These are phyloP conservation scores for Tetracladium setigerum DNA, from an alignment of 495 filamentous ascomycete species.

Conservation along the genomic window DNA sequence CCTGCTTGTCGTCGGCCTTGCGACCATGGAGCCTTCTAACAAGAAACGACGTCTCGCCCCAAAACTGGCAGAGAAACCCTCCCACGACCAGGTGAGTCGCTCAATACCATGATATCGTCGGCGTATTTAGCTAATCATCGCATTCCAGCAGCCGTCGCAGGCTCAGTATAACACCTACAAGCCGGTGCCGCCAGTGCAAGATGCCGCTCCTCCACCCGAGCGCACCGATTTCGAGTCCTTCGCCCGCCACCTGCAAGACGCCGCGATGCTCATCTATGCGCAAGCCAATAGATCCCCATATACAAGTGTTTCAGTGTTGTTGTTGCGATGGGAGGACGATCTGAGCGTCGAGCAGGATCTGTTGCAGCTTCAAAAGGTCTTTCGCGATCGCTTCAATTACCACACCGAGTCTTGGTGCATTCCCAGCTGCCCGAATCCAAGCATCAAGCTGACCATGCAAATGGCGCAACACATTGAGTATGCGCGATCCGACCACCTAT, in stretches of 20 bases:
- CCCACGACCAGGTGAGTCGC: slow-evolving; percentile 20
- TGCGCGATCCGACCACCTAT: slow-evolving; percentile 42
- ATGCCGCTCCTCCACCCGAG: slow-evolving; percentile 19
- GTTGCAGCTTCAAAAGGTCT: slow-evolving; percentile 37
- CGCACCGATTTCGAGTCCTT: slow-evolving; percentile 48
- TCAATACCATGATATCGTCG: background rate
- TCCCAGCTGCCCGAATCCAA: slow-evolving; percentile 38
- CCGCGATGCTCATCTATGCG: slow-evolving; percentile 36
- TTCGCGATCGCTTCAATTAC: slow-evolving; percentile 45
- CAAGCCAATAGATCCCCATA: slow-evolving; percentile 42
- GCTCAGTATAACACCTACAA: slow-evolving; percentile 13
- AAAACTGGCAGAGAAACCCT: slow-evolving; percentile 24
- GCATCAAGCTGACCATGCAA: slow-evolving; percentile 43
- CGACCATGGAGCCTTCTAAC: slow-evolving; percentile 24
- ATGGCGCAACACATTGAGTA: slow-evolving; percentile 33
- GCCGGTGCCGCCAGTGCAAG: slow-evolving; percentile 14
- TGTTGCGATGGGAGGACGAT: slow-evolving; percentile 50
- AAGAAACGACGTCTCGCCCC: slow-evolving; percentile 28
- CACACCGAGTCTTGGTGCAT: slow-evolving; percentile 44
- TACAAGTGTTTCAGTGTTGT: slow-evolving; percentile 41
- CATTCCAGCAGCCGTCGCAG: slow-evolving; percentile 10
- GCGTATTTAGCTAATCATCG: slow-evolving; percentile 2
- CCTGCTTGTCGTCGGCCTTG: slow-evolving; percentile 8
- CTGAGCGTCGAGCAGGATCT: slow-evolving; percentile 39
- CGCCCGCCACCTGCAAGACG: slow-evolving; percentile 50